Evolutionary conservation across 1,139 yeast species (phyloP).

Genomic region (Pichia sp.): DNA sequence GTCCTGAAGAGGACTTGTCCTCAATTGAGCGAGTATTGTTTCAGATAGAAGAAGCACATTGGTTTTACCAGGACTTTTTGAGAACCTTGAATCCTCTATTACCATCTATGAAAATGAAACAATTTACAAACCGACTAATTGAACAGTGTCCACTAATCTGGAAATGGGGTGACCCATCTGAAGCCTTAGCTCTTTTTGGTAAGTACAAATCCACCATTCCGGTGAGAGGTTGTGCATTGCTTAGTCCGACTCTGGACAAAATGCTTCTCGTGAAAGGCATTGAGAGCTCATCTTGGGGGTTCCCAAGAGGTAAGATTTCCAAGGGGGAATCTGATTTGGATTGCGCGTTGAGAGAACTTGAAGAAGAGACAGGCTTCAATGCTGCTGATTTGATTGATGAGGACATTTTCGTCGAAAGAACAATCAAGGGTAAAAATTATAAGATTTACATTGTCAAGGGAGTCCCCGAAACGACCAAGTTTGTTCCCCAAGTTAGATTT

Average conservation of each 20-base stretch:
- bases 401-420: conserved; percentile 73
- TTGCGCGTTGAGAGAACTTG: conserved; percentile 92
- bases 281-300: conserved; percentile 84
- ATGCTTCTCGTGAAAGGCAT: conserved; percentile 79
- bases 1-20: conserved; percentile 85
- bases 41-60: conserved; percentile 96
- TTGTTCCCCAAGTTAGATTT: conserved; percentile 76
- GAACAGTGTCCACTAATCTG: conserved; percentile 79
- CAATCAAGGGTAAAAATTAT: conserved; percentile 76
- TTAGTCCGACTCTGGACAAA: conserved; percentile 65
- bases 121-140: conserved; percentile 67
- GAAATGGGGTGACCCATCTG: conserved; percentile 77
- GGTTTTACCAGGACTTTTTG: conserved; percentile 91
- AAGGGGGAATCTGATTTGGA: conserved; percentile 86
- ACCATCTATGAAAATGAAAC: conserved; percentile 73
- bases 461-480: conserved; percentile 69
- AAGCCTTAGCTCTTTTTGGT: conserved; percentile 70
- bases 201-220: conserved; percentile 88
- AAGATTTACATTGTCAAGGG: conserved; percentile 73
- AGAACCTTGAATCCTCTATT: conserved; percentile 66
- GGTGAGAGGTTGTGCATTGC: conserved; percentile 90
- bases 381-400: conserved; percentile 59
- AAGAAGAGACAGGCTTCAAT: conserved; percentile 95
- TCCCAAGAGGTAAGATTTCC: conserved; percentile 95
- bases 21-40: conserved; percentile 83